phyloP scores from a whole-genome alignment of 345 rosid species.

The Euphorbia peplus region DNA sequence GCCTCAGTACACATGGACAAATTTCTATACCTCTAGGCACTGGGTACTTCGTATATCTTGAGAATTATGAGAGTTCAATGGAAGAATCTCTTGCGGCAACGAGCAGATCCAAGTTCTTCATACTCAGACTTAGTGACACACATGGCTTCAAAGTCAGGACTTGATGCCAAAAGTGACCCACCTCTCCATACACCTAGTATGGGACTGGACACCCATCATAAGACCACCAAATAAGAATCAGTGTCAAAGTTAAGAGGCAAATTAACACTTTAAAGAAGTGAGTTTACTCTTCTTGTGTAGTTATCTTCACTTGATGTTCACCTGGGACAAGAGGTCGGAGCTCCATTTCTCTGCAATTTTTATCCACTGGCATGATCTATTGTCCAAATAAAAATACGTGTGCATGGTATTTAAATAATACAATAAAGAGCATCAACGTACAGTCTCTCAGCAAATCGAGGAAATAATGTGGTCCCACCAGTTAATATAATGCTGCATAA shows the following conservation, averaged over 20 bases:
- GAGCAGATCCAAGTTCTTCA: constrained; percentile 90
- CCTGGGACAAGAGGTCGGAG: constrained; percentile 96
- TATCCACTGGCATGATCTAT: constrained; percentile 6
- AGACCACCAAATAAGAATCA: constrained; percentile 5
- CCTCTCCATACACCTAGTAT: constrained; percentile 95
- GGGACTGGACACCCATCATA: constrained; percentile 50
- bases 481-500: constrained; percentile 75
- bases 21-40: background rate
- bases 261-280: constrained; percentile 14
- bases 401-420: background rate
- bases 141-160: constrained; percentile 84
- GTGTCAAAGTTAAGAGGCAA: constrained; percentile 3
- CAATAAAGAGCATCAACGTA: constrained; percentile 33
- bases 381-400: constrained; percentile 6
- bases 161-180: constrained; percentile 90
- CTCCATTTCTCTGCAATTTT: constrained; percentile 66
- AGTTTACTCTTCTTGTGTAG: constrained; percentile 78
- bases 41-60: background rate
- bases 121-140: constrained; percentile 93
- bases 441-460: constrained; percentile 77
- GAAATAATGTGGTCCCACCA: constrained; percentile 91
- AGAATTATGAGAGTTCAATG: constrained; percentile 32
- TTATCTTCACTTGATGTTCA: constrained; percentile 68
- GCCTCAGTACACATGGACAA: background rate
- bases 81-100: constrained; percentile 80